Evolutionary conservation across 108 stramenopile species (phyloP).

Genomic region (Asterionellopsis glacialis): DNA sequence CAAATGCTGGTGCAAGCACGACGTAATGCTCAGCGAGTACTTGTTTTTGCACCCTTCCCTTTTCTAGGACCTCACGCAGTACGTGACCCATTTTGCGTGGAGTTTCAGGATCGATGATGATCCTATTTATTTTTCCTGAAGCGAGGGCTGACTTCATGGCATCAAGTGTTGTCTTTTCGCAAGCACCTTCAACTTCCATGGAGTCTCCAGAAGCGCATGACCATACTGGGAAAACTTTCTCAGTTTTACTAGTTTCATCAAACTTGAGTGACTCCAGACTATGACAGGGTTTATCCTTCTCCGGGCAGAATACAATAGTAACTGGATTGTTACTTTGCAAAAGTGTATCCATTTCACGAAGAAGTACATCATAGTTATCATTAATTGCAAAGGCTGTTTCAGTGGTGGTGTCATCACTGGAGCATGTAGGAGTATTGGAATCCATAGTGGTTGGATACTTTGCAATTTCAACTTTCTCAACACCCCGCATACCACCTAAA

Average conservation of each 20-base stretch:
- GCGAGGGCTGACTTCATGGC: not conserved
- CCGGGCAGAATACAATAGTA: conserved; percentile 21
- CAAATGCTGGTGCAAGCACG: not conserved
- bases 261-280: conserved; percentile 12
- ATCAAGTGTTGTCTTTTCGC: conserved; percentile 2
- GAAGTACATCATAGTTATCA: not conserved
- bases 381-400: not conserved
- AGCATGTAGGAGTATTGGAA: conserved; percentile 2
- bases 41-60: not conserved
- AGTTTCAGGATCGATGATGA: conserved; percentile 26
- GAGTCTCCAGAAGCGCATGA: conserved; percentile 5
- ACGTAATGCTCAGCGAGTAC: conserved; percentile 2
- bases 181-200: not conserved
- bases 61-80: conserved; percentile 15
- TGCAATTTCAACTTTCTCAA: conserved; percentile 69
- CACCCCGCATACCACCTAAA: conserved; percentile 77
- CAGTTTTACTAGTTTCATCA: conserved; percentile 16
- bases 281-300: conserved; percentile 5
- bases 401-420: not conserved
- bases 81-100: conserved; percentile 20
- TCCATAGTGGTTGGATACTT: conserved; percentile 57
- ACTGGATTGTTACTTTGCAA: not conserved
- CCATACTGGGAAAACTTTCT: conserved; percentile 12
- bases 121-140: conserved; percentile 8
- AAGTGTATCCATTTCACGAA: conserved; percentile 5